Evolutionary conservation across 2,329 filamentous ascomycete genomes (phyloP).

Genomic region (Fusarium subtropicale): DNA sequence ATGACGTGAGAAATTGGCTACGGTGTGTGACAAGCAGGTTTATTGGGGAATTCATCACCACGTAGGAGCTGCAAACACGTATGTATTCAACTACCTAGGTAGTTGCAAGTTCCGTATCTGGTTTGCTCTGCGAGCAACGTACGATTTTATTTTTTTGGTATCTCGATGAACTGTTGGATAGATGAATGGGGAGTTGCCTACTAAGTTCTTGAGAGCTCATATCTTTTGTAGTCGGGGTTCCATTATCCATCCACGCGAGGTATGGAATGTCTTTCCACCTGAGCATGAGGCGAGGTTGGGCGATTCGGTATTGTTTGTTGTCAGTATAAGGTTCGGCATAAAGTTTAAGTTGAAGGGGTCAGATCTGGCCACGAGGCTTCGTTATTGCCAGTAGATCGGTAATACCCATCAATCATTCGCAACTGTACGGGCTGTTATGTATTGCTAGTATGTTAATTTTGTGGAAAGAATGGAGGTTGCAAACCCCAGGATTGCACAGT

Average conservation of each 20-base stretch:
- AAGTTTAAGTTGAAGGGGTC: conserved; percentile 2
- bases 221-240: background rate
- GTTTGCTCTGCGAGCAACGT: conserved; percentile 1
- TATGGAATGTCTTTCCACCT: background rate
- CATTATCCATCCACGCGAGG: background rate
- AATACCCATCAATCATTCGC: background rate
- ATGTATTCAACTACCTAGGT: background rate
- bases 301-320: background rate
- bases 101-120: background rate
- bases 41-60: background rate
- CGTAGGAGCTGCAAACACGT: background rate
- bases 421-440: background rate
- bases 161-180: background rate
- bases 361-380: conserved; percentile 15
- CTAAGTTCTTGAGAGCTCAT: background rate
- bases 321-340: background rate
- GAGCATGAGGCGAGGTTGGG: background rate
- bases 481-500: conserved; percentile 21
- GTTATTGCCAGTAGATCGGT: background rate
- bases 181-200: background rate
- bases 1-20: conserved; percentile 15
- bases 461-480: conserved; percentile 10
- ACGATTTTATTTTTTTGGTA: background rate
- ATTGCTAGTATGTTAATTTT: background rate
- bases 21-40: conserved; percentile 4